Base-by-base conservation (phyloP, 1,139 yeast species). In the Pichia cactophila region DNA sequence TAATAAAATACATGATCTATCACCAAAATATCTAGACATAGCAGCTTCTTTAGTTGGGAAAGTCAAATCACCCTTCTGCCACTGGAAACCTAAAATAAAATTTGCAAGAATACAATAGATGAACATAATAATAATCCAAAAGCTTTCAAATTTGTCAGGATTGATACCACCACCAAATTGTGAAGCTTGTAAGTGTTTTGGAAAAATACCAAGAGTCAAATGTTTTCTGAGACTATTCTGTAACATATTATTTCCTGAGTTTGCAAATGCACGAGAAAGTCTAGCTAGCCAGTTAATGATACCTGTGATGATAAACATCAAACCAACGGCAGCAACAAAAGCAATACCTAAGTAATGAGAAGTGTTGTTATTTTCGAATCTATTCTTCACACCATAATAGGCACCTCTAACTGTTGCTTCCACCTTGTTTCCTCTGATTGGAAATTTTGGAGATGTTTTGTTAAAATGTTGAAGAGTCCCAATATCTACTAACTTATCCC, bases 141-240 rank as follows among this genome's bases (percentile, higher is more conserved):
- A 53, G 0, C 81, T 61, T 63, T 84, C 94, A 53, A 77, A 67
- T 51, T 94, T 72, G 0, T 89, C 78, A 0, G 95, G 95, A 12
- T 82, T 63, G 39, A 74, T 52, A 58, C 74, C 67, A 16, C 65
- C 43, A 31, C 26, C 28, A 23, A 39, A 60, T 29, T 66, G 51
- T 43, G 61, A 59, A 48, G 70, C 67, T 42, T 70, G 68, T 43
- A 74, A 71, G 56, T 78, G 83, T 11, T 65, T 66, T 45, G 64
- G 63, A 14, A 74, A 61, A 1, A 85, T 78, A 2, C 85, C 81
- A 41, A 80, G 55, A 1, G 76, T 59, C 36, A 79, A 53, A 52
- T 70, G 57, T 48, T 68, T 69, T 64, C 82, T 74, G 60, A 68
- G 61, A 10, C 53, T 43, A 50, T 75, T 77, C 11, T 68, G 54